Evolutionary conservation across 148 eudicot genomes (phyloP).

Genomic region (Heliamphora exappendiculata): DNA sequence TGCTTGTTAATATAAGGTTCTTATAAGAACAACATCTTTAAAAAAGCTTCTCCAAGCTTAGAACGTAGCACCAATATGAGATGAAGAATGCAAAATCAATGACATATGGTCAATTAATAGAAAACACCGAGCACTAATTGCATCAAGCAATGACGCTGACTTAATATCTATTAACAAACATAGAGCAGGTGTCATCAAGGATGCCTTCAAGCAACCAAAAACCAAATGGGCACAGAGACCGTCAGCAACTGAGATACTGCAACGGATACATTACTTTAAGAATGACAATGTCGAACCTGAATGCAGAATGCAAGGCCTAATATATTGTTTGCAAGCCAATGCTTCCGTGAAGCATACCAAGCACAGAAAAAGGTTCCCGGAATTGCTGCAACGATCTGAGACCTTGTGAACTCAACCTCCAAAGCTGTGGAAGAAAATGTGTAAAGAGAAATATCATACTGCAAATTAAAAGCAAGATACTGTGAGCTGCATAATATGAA

Average conservation of each 20-base stretch:
- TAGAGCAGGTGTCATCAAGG: not conserved
- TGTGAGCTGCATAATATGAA: slow-evolving; percentile 12
- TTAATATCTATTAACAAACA: no score
- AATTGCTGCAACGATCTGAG: slow-evolving; percentile 82
- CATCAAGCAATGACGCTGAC: not conserved
- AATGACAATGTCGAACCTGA: slow-evolving; percentile 57
- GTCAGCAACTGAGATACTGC: not conserved
- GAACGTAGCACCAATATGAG: not conserved
- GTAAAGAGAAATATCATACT: slow-evolving; percentile 19
- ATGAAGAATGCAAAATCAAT: not conserved
- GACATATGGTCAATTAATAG: not conserved
- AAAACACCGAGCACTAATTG: not conserved
- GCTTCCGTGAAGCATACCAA: slow-evolving; percentile 95
- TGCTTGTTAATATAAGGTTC: not conserved
- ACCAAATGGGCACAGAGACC: not conserved
- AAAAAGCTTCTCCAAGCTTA: not conserved
- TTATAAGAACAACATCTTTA: not conserved
- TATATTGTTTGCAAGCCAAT: slow-evolving; percentile 93
- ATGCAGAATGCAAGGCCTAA: slow-evolving; percentile 92
- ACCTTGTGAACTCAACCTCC: slow-evolving; percentile 91
- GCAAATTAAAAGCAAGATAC: slow-evolving; percentile 17
- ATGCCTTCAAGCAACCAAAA: not conserved
- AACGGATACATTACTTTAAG: no score
- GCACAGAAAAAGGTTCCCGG: slow-evolving; percentile 91
- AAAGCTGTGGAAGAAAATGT: slow-evolving; percentile 52